phyloP scores from a whole-genome alignment of 2,329 filamentous ascomycete genomes.

The Pseudonectria foliicola region DNA sequence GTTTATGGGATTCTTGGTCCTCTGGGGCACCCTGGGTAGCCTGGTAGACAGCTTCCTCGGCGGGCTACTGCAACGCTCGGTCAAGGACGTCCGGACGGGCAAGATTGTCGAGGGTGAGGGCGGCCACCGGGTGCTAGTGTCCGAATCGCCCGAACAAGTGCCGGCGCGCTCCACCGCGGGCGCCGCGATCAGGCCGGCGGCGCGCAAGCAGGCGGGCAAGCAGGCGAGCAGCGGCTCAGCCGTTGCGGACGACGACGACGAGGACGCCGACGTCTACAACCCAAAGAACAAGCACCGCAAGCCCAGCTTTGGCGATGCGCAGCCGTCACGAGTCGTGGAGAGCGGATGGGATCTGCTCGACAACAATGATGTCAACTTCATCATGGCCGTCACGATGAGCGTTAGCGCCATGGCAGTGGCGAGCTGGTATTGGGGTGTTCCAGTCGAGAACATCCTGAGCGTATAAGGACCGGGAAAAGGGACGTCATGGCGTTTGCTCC shows the following conservation, averaged over 20 bases:
- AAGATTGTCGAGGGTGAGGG: slow-evolving; percentile 86
- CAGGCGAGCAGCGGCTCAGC: slow-evolving; percentile 24
- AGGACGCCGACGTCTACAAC: slow-evolving; percentile 39
- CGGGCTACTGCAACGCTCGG: slow-evolving; percentile 75
- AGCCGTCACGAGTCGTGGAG: slow-evolving; percentile 57
- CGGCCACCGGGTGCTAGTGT: slow-evolving; percentile 52
- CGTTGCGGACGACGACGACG: slow-evolving; percentile 29
- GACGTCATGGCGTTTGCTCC: slow-evolving; percentile 18
- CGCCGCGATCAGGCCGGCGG: slow-evolving; percentile 33
- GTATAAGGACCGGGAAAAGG: slow-evolving; percentile 15
- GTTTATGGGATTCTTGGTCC: slow-evolving; percentile 52
- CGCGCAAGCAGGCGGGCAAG: slow-evolving; percentile 35
- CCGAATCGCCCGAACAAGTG: slow-evolving; percentile 21
- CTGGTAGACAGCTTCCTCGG: slow-evolving; percentile 84
- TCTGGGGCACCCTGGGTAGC: slow-evolving; percentile 73
- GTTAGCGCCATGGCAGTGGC: slow-evolving; percentile 64
- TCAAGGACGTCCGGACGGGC: slow-evolving; percentile 74
- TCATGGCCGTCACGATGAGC: slow-evolving; percentile 83
- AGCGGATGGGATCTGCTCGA: slow-evolving; percentile 69
- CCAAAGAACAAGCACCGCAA: slow-evolving; percentile 41
- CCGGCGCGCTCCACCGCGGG: slow-evolving; percentile 23
- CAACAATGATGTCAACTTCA: slow-evolving; percentile 92
- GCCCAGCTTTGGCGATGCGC: slow-evolving; percentile 46
- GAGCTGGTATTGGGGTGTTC: slow-evolving; percentile 53
- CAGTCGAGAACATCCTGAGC: slow-evolving; percentile 37